These are phyloP conservation scores for Zoysia japonica DNA, from an alignment of 176 grass and related monocot species.

Conservation along the genomic window DNA sequence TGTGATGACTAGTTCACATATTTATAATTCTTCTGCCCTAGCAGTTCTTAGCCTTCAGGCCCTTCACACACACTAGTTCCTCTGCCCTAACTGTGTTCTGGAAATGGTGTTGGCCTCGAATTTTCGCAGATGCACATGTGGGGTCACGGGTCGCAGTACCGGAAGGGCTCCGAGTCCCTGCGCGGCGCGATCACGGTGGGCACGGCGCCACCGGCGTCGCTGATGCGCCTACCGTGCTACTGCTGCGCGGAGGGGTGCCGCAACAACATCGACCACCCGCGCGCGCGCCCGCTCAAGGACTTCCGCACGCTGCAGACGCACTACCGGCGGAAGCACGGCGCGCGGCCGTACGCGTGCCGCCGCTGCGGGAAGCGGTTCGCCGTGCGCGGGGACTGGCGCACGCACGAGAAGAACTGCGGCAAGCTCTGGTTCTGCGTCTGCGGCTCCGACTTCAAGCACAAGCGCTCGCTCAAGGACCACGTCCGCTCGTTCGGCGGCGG, in stretches of 20 bases:
- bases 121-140: slow-evolving; percentile 90
- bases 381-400: slow-evolving; percentile 90
- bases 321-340: slow-evolving; percentile 84
- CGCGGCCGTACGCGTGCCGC: slow-evolving; percentile 69
- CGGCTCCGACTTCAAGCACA: slow-evolving; percentile 93
- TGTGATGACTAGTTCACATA: neutral
- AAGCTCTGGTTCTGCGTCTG: slow-evolving; percentile 94
- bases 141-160: slow-evolving; percentile 92
- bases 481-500: slow-evolving; percentile 80
- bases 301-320: slow-evolving; percentile 92
- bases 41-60: neutral
- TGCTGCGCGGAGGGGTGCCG: slow-evolving; percentile 85
- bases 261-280: slow-evolving; percentile 81
- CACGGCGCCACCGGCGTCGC: slow-evolving; percentile 36
- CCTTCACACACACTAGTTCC: neutral
- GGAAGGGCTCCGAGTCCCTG: slow-evolving; percentile 69
- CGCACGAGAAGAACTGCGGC: slow-evolving; percentile 94
- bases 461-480: slow-evolving; percentile 91
- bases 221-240: slow-evolving; percentile 81
- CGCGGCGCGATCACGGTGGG: slow-evolving; percentile 44
- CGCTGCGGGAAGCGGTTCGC: slow-evolving; percentile 80
- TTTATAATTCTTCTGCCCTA: too few relatives aligned
- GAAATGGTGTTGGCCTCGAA: too few relatives aligned
- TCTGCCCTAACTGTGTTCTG: neutral
- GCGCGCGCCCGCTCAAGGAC: slow-evolving; percentile 77